Base-by-base conservation (phyloP, 306 rosid species). In the Fragaria iinumae region DNA sequence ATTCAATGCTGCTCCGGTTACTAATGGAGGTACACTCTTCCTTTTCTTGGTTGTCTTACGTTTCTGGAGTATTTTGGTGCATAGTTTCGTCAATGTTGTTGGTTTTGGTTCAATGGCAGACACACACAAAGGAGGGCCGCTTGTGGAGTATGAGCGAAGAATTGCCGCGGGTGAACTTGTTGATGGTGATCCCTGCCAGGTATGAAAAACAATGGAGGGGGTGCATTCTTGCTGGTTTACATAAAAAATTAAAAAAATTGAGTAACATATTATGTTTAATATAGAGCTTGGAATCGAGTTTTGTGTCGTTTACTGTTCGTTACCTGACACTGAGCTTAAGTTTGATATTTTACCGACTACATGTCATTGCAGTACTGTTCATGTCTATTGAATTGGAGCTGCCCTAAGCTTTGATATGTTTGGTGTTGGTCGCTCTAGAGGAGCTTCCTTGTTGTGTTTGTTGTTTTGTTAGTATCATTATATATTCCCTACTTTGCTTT, bases 111-210 rank as follows among this genome's bases (percentile, higher is more conserved):
- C 73, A 60, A 29, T 78, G 81, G 47, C 90, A 88, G 96, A 86
- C 67, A 70, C 62, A 63, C 85, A 67, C 65, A 76, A 79, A 74
- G 89, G 82, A 12, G 99, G 99, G 69, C 99, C 99, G 50, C 96
- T 95, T 75, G 90, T 95, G 67, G 99, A 95, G 86, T 95, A 95
- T 79, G 97, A 89, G 85, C 84, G 97, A 76, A 85, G 96, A 87
- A 92, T 90, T 85, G 87, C 89, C 10, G 76, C 59, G 1, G 97
- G 97, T 27, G 97, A 90, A 71, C 96, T 95, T 72, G 87, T 80
- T 71, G 97, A 92, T 44, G 99, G 99, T 14, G 99, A 95, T 83
- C 79, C 74, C 64, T 89, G 84, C 79, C 99, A 95, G 99, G 99
- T 95, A 87, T 36, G 68, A 20, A 6, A 43, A 32, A 53, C 32